Conservation (phyloP, 2,329 filamentous ascomycete genomes). For the Colletotrichum sp. region DNA sequence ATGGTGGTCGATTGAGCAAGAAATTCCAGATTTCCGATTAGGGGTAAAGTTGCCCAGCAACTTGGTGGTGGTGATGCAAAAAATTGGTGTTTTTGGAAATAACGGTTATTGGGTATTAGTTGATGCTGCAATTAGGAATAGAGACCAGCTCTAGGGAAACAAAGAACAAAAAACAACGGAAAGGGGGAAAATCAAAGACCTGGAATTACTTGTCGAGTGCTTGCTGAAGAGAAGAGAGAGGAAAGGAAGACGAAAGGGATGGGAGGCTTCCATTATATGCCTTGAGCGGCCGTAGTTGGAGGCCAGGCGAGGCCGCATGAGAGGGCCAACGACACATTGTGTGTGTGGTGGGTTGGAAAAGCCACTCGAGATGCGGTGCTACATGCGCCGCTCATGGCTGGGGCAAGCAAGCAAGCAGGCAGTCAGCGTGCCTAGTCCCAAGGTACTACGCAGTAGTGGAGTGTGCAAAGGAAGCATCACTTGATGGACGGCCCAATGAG, state of each 20-base stretch:
- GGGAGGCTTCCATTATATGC: constrained; percentile 37
- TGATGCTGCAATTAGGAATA: constrained; percentile 33
- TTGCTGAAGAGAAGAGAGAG: constrained; percentile 68
- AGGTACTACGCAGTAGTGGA: constrained; percentile 3
- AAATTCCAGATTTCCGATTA: constrained; percentile 59
- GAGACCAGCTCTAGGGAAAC: constrained; percentile 61
- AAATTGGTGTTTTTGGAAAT: constrained; percentile 22
- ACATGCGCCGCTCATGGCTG: constrained; percentile 16
- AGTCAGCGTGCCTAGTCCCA: background rate
- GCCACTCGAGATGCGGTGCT: constrained; percentile 17
- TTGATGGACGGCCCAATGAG: constrained; percentile 19
- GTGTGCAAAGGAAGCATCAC: constrained; percentile 10
- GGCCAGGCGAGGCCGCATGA: constrained; percentile 9
- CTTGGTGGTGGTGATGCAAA: constrained; percentile 25
- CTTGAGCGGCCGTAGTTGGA: constrained; percentile 11
- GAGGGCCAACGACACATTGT: background rate
- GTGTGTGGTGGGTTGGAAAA: constrained; percentile 1
- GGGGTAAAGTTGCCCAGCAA: constrained; percentile 48
- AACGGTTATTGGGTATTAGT: constrained; percentile 29
- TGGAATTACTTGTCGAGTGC: constrained; percentile 59
- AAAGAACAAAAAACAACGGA: constrained; percentile 42
- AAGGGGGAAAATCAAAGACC: constrained; percentile 54
- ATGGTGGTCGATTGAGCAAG: constrained; percentile 55
- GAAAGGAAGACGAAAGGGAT: constrained; percentile 43
- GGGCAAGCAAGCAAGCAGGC: background rate